A percentile compares a stretch with the other conserved stretches of the same genome.
phyloP scores from a whole-genome alignment of 2,329 filamentous ascomycete species.

The Arthrobotrys sphaeroides region DNA sequence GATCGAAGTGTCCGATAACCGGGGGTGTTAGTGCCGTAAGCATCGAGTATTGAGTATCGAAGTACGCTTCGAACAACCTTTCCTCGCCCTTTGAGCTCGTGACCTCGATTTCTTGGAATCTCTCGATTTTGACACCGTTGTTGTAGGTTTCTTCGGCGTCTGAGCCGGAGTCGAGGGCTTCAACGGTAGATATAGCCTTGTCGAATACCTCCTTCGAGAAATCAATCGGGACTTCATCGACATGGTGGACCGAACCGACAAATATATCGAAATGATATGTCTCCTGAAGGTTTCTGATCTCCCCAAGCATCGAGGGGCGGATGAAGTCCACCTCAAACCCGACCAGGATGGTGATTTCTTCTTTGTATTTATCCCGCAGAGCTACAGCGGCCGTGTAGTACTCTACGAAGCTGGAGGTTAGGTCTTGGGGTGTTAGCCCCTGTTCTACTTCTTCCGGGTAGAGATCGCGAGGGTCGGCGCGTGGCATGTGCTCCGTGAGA shows the following conservation, averaged over 20 bases:
- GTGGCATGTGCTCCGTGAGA: constrained; percentile 94
- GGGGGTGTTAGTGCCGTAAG: constrained; percentile 74
- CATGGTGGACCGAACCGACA: constrained; percentile 91
- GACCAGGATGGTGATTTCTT: constrained; percentile 79
- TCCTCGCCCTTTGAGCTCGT: constrained; percentile 72
- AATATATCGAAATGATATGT: constrained; percentile 83
- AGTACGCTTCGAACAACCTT: constrained; percentile 81
- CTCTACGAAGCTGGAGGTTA: constrained; percentile 70
- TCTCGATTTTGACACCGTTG: neutral
- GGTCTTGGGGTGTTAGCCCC: constrained; percentile 59
- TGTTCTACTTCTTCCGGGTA: constrained; percentile 84
- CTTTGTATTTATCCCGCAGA: constrained; percentile 75
- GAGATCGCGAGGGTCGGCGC: constrained; percentile 75
- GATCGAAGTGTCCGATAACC: constrained; percentile 92
- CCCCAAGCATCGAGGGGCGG: constrained; percentile 70
- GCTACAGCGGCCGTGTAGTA: constrained; percentile 80
- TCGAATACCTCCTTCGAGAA: constrained; percentile 76
- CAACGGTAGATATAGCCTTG: constrained; percentile 67
- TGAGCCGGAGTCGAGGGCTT: constrained; percentile 22
- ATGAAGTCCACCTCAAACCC: constrained; percentile 97
- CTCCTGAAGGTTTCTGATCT: constrained; percentile 70
- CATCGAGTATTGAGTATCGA: constrained; percentile 87
- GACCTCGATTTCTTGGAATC: constrained; percentile 55
- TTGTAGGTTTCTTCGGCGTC: constrained; percentile 47
- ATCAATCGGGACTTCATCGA: constrained; percentile 86